phyloP scores from a whole-genome alignment of 345 rosid species.

The Clarkia xantiana region DNA sequence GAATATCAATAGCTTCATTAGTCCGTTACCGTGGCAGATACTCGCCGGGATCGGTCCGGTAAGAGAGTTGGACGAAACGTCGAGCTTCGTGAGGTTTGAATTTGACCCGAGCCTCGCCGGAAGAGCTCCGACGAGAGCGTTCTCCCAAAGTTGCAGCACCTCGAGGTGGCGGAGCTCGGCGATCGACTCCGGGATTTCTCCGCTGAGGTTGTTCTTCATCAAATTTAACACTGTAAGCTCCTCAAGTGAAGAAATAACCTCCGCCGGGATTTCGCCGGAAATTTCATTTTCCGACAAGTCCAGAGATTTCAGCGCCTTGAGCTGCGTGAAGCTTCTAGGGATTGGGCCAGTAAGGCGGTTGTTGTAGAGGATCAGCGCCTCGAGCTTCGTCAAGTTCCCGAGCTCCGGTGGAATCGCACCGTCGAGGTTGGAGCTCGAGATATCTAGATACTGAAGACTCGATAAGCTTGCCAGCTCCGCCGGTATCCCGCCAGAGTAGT shows the following conservation, averaged over 20 bases:
- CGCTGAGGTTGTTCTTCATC: slow-evolving; percentile 41
- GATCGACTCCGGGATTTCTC: slow-evolving; percentile 51
- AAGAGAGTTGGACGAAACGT: slow-evolving; percentile 68
- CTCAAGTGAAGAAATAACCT: slow-evolving; percentile 27
- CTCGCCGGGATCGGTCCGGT: slow-evolving; percentile 62
- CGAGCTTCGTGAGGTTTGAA: slow-evolving; percentile 40
- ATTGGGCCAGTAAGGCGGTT: slow-evolving; percentile 54
- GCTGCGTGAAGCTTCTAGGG: slow-evolving; percentile 39
- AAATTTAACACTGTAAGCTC: slow-evolving; percentile 50
- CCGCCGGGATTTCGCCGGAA: slow-evolving; percentile 47
- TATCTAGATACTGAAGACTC: slow-evolving; percentile 51
- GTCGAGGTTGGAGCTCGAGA: slow-evolving; percentile 44
- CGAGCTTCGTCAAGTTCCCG: slow-evolving; percentile 44
- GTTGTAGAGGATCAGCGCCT: slow-evolving; percentile 35
- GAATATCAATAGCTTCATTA: slow-evolving; percentile 80
- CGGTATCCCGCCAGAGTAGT: slow-evolving; percentile 42
- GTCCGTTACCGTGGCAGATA: slow-evolving; percentile 60
- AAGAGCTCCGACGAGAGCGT: slow-evolving; percentile 53
- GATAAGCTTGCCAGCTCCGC: slow-evolving; percentile 31
- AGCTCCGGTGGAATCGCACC: slow-evolving; percentile 45
- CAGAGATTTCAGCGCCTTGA: slow-evolving; percentile 32
- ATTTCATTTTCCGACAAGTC: slow-evolving; percentile 70
- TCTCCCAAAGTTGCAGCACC: slow-evolving; percentile 56
- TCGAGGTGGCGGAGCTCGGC: slow-evolving; percentile 59
- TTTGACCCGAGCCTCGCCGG: slow-evolving; percentile 73